Base-by-base conservation (phyloP, 352 stramenopile genomes). In the Stephanocyclus meneghinianus region DNA sequence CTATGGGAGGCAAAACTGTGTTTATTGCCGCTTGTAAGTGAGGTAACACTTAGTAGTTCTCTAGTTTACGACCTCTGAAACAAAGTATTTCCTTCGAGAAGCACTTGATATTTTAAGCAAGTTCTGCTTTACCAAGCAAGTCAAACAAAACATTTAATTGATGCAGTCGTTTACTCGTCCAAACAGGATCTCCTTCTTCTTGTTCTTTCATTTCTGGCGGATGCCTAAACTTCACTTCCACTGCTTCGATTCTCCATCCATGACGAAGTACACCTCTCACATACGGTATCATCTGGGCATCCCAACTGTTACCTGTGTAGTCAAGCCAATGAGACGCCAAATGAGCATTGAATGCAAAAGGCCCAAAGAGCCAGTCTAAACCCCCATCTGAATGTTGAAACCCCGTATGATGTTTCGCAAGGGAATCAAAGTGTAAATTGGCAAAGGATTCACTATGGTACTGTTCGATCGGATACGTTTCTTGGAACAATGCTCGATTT, bases 401-500 rank as follows among this genome's bases (percentile, higher is more conserved):
- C 35, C 71, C 76, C 5, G 60, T 35, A 65, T 64, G 62, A 26
- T 81, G 60, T 37, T 76, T 75, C 32, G 67, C 78, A 7, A 89
- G 32, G 15, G 74, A 62, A 74, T 88, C 57, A 18, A 91, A 81
- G 55, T 89, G 85, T 8, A 87, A 30, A 63, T 89, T 91, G 10
- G 70, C 84, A 75, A 85, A 91, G 9, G 62, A 76, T 70, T 91
- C 86, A 42, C 74, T 87, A 51, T 90, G 84, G 61, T 87, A 91
- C 77, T 91, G 86, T 61, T 91, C 86, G 26, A 88, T 86, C 4
- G 86, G 86, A 78, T 91, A 91, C 1, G 71, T 85, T 66, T 74
- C 3, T 61, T 51, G 59, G 70, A 91, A 91, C 37, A 78, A 68
- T 30, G 78, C 42, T 32, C 77, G 68, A 29, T 68, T 68, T 63